phyloP scores from a whole-genome alignment of 2,329 filamentous ascomycete genomes.

The Ascochyta fabae region DNA sequence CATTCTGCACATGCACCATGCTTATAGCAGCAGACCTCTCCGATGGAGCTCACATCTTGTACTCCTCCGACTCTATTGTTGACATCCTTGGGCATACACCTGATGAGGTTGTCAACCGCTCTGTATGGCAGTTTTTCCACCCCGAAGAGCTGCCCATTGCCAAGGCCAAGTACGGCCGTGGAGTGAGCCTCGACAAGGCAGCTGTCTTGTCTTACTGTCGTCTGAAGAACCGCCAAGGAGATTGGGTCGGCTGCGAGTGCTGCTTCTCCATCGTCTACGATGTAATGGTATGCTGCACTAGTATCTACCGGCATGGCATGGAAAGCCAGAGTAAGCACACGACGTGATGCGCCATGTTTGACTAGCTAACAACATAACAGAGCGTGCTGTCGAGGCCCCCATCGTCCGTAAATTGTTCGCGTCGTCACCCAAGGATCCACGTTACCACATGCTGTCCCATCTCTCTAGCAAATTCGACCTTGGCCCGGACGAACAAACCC shows the following conservation, averaged over 20 bases:
- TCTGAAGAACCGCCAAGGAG: slow-evolving; percentile 70
- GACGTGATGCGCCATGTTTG: not conserved
- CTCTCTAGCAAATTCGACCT: slow-evolving; percentile 77
- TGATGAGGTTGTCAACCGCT: slow-evolving; percentile 75
- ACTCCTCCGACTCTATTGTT: slow-evolving; percentile 81
- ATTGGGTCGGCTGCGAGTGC: slow-evolving; percentile 83
- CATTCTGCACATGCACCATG: not conserved
- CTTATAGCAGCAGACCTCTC: slow-evolving; percentile 66
- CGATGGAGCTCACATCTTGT: slow-evolving; percentile 78
- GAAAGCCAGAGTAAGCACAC: slow-evolving; percentile 74
- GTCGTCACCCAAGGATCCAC: slow-evolving; percentile 79
- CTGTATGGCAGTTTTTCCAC: slow-evolving; percentile 87
- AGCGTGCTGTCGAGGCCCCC: slow-evolving; percentile 77
- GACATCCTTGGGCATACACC: slow-evolving; percentile 84
- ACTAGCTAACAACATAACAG: slow-evolving; percentile 54
- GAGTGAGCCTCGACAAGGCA: slow-evolving; percentile 80
- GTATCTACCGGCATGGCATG: slow-evolving; percentile 72
- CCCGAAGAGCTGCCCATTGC: slow-evolving; percentile 80
- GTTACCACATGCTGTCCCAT: slow-evolving; percentile 89
- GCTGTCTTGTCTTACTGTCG: slow-evolving; percentile 82
- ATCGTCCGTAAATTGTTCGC: slow-evolving; percentile 80
- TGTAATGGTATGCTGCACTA: slow-evolving; percentile 84
- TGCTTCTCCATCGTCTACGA: slow-evolving; percentile 90
- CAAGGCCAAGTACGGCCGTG: slow-evolving; percentile 72
- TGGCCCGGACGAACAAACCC: slow-evolving; percentile 62